phyloP scores from a whole-genome alignment of 179 eudicot genomes.

The Sideroxylon spinosum region DNA sequence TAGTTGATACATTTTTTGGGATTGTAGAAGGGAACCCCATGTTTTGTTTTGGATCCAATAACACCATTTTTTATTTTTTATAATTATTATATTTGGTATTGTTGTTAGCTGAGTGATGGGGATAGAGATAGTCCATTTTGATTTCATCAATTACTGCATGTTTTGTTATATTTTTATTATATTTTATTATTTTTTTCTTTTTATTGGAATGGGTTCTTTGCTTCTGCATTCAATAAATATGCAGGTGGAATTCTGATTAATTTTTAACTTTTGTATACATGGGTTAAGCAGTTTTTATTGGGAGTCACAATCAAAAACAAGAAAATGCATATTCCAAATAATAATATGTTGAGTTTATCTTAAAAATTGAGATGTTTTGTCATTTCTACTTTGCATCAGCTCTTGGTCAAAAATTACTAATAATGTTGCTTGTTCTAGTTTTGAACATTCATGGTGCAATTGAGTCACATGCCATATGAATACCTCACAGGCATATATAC shows the following conservation, averaged over 20 bases:
- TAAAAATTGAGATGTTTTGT: not conserved
- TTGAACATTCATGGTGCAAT: not conserved
- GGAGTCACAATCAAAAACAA: conserved; percentile 17
- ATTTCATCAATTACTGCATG: not conserved
- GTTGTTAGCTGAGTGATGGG: conserved; percentile 23
- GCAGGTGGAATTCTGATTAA: conserved; percentile 17
- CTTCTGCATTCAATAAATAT: conserved; percentile 15
- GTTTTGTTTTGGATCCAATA: conserved; percentile 74
- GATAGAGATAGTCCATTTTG: conserved; percentile 28
- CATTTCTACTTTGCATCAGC: not conserved
- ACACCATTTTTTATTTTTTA: conserved; percentile 19
- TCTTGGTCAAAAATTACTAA: not conserved
- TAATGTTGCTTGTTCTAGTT: not conserved
- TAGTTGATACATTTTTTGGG: conserved; percentile 33
- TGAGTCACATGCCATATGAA: too few species aligned
- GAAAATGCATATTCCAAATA: not conserved
- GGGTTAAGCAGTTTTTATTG: conserved; percentile 5
- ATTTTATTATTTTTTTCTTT: too few species aligned
- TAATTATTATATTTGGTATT: conserved; percentile 19
- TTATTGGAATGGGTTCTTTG: not conserved
- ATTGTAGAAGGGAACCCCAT: conserved; percentile 83
- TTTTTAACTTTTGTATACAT: conserved; percentile 8
- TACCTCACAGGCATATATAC: too few species aligned
- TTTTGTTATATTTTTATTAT: too few species aligned
- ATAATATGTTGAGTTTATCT: not conserved